These are phyloP conservation scores for Fusarium sp. DNA, from an alignment of 2,329 filamentous ascomycete genomes.

Conservation along the genomic window DNA sequence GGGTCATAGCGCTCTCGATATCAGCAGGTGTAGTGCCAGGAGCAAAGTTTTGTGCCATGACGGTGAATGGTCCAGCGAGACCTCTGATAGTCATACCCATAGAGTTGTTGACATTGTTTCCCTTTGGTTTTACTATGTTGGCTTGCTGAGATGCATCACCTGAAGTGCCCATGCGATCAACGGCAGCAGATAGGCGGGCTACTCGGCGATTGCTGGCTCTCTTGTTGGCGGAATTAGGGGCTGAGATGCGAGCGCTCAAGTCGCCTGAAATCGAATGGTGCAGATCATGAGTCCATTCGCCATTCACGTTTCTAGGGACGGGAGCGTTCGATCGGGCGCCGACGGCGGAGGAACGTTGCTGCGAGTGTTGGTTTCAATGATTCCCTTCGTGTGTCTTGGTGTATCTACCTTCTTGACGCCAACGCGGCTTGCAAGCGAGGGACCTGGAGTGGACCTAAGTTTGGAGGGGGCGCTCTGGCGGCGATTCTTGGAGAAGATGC, in stretches of 20 bases:
- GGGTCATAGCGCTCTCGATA: slow-evolving; percentile 84
- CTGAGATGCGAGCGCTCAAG: slow-evolving; percentile 60
- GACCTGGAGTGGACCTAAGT: slow-evolving; percentile 57
- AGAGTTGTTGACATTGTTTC: slow-evolving; percentile 21
- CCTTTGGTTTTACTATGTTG: slow-evolving; percentile 46
- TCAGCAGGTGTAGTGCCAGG: slow-evolving; percentile 83
- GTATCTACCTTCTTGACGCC: slow-evolving; percentile 75
- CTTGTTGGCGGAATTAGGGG: slow-evolving; percentile 48
- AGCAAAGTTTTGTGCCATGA: slow-evolving; percentile 85
- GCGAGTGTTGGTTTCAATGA: slow-evolving; percentile 20
- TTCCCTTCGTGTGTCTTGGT: slow-evolving; percentile 12
- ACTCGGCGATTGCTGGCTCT: slow-evolving; percentile 44
- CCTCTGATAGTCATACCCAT: slow-evolving; percentile 77
- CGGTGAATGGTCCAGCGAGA: slow-evolving; percentile 75
- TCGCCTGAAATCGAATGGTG: slow-evolving; percentile 60
- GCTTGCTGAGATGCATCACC: slow-evolving; percentile 50
- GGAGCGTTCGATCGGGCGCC: slow-evolving; percentile 33
- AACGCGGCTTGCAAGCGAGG: slow-evolving; percentile 76
- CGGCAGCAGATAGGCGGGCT: slow-evolving; percentile 58
- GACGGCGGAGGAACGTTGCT: slow-evolving; percentile 42
- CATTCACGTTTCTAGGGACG: slow-evolving; percentile 67
- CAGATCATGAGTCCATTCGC: slow-evolving; percentile 78
- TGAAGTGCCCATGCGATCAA: slow-evolving; percentile 54
- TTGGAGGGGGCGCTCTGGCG: slow-evolving; percentile 66
- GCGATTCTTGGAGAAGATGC: slow-evolving; percentile 74